Evolutionary conservation across 306 rosid genomes (phyloP).

Genomic region (Senna siamea): DNA sequence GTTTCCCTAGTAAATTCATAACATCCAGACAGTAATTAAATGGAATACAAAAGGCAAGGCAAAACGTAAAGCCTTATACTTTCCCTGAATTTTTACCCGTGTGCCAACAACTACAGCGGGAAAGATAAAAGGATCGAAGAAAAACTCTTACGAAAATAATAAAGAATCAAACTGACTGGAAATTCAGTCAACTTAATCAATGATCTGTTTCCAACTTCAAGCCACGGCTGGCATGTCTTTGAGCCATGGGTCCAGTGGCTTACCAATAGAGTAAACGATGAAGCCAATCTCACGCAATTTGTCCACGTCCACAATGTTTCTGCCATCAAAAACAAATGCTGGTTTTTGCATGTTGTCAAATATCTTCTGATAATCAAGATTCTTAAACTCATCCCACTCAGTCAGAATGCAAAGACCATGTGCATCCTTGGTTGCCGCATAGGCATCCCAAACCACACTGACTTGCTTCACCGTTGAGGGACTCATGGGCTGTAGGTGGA

Average conservation of each 20-base stretch:
- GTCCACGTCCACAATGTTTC: slow-evolving; percentile 59
- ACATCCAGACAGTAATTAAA: slow-evolving; percentile 38
- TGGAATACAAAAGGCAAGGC: slow-evolving; percentile 47
- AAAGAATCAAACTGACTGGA: slow-evolving; percentile 54
- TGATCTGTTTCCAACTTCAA: slow-evolving; percentile 48
- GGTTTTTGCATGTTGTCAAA: slow-evolving; percentile 88
- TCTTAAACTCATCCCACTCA: slow-evolving; percentile 96
- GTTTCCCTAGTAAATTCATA: slow-evolving; percentile 50
- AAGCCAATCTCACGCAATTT: slow-evolving; percentile 87
- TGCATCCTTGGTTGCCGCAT: slow-evolving; percentile 84
- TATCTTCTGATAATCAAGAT: slow-evolving; percentile 76
- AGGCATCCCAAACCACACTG: slow-evolving; percentile 80
- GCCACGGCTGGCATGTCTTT: slow-evolving; percentile 96
- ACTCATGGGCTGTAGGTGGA: slow-evolving; percentile 81
- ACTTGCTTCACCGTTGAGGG: slow-evolving; percentile 84
- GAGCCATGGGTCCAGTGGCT: slow-evolving; percentile 90
- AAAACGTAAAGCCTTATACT: slow-evolving; percentile 51
- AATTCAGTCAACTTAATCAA: slow-evolving; percentile 36
- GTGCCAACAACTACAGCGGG: slow-evolving; percentile 51
- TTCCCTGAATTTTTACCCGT: slow-evolving; percentile 51
- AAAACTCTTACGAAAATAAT: slow-evolving; percentile 40
- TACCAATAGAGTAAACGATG: slow-evolving; percentile 88
- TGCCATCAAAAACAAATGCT: slow-evolving; percentile 85
- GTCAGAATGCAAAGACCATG: slow-evolving; percentile 87
- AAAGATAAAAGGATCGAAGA: slow-evolving; percentile 32